A percentile compares a stretch with the other conserved stretches of the same genome.
phyloP scores from a whole-genome alignment of 2,329 filamentous ascomycete species.

The Trichoderma harzianum region DNA sequence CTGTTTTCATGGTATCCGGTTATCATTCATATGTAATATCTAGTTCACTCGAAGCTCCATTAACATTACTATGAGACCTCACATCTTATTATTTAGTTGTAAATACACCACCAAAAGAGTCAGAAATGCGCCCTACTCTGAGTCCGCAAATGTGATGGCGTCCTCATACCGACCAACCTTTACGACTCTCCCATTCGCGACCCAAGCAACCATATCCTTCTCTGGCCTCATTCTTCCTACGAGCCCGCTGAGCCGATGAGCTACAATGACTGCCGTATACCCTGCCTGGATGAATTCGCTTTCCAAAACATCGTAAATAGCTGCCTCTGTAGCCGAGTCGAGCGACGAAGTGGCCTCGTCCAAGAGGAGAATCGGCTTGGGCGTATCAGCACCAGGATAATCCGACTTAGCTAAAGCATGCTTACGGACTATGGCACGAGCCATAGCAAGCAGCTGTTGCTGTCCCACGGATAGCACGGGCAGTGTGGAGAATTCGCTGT shows the following conservation, averaged over 20 bases:
- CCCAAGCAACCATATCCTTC: constrained; percentile 6
- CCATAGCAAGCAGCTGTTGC: constrained; percentile 32
- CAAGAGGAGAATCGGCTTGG: constrained; percentile 32
- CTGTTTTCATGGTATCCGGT: background rate
- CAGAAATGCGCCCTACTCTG: background rate
- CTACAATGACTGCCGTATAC: constrained; percentile 36
- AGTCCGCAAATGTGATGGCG: background rate
- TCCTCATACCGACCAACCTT: constrained; percentile 13
- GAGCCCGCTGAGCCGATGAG: constrained; percentile 32
- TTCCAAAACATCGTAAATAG: constrained; percentile 31
- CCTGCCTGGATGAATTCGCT: constrained; percentile 27
- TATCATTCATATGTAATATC: background rate
- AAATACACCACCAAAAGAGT: background rate
- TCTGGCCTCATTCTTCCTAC: constrained; percentile 21
- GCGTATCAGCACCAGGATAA: background rate
- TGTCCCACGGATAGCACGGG: constrained; percentile 30
- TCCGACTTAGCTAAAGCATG: background rate
- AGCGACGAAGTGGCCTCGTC: constrained; percentile 34
- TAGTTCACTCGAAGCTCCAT: background rate
- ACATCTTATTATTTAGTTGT: background rate
- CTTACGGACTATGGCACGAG: constrained; percentile 30
- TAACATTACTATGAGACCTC: background rate
- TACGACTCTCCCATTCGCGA: constrained; percentile 3
- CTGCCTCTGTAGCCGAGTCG: constrained; percentile 32
- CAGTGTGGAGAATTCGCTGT: constrained; percentile 26